A percentile compares a stretch with the other conserved stretches of the same genome.
These are phyloP conservation scores for Coprinopsis sp. DNA, from an alignment of 768 basidiomycete species.

Conservation along the genomic window DNA sequence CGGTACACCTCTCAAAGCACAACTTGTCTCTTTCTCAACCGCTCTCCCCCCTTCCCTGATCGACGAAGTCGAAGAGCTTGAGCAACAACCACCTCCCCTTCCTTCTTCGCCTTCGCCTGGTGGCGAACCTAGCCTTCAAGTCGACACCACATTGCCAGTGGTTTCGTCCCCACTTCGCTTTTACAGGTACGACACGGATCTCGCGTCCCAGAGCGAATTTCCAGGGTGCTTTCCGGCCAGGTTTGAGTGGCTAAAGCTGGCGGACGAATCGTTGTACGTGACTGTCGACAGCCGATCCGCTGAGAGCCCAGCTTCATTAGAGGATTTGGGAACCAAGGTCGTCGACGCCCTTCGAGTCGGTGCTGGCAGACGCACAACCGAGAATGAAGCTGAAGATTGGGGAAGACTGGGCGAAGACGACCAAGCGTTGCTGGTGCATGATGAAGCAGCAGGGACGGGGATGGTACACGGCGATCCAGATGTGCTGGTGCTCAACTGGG, in stretches of 20 bases:
- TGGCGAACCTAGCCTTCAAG: no score
- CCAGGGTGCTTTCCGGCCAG: constrained; percentile 21
- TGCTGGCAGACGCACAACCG: not conserved
- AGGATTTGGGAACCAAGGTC: not conserved
- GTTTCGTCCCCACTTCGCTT: constrained; percentile 1
- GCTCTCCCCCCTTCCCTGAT: not conserved
- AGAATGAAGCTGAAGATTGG: not conserved
- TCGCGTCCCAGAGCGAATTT: constrained; percentile 17
- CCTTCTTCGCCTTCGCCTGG: no score
- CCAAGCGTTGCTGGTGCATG: not conserved
- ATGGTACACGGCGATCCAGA: constrained; percentile 57
- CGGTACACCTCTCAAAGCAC: constrained; percentile 25
- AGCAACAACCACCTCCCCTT: no score
- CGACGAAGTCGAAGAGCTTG: no score
- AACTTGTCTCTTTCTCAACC: constrained; percentile 29
- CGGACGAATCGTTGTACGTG: constrained; percentile 17
- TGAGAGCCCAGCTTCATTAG: not conserved
- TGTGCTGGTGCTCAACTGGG: constrained; percentile 50
- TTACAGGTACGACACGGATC: constrained; percentile 15
- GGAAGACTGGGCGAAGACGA: not conserved
- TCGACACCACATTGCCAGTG: no score
- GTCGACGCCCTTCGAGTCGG: not conserved
- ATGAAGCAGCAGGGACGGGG: constrained; percentile 21
- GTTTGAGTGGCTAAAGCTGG: constrained; percentile 16
- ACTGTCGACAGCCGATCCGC: constrained; percentile 1